Conservation (phyloP, 768 basidiomycete species). For the Amanita exitialis region DNA sequence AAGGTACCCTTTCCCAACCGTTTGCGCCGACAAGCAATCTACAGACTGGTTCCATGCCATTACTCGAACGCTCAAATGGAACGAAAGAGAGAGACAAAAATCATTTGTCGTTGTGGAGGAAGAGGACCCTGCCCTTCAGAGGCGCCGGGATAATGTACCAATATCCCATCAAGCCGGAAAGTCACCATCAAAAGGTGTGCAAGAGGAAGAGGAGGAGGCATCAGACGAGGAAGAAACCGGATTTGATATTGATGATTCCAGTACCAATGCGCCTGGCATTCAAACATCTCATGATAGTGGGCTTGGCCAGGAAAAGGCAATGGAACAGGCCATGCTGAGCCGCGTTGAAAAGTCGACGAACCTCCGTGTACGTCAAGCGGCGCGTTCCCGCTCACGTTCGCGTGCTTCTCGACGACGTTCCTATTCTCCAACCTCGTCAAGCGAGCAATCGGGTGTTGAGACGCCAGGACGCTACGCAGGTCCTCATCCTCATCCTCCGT, state of each 20-base stretch:
- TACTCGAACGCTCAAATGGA: constrained; percentile 96
- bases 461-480: constrained; percentile 52
- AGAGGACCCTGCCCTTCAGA: constrained; percentile 47
- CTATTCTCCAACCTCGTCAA: constrained; percentile 14
- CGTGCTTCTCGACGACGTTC: neutral
- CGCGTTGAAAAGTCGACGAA: constrained; percentile 21
- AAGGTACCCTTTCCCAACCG: constrained; percentile 96
- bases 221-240: constrained; percentile 51
- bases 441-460: constrained; percentile 47
- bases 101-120: constrained; percentile 93
- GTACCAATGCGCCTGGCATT: neutral
- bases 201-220: constrained; percentile 39
- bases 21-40: constrained; percentile 95
- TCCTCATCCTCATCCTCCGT: constrained; percentile 36
- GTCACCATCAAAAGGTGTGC: constrained; percentile 6
- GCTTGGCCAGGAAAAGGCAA: constrained; percentile 2
- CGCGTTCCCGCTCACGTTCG: constrained; percentile 14
- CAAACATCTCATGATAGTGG: constrained; percentile 1
- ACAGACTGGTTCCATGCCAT: constrained; percentile 99
- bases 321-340: constrained; percentile 20
- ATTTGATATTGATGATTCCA: constrained; percentile 90
- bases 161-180: constrained; percentile 33
- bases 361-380: constrained; percentile 21
- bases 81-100: constrained; percentile 96
- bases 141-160: constrained; percentile 5